Evolutionary conservation across 1,284 basidiomycete genomes (phyloP).

Genomic region (Papiliotrema nemorosa): DNA sequence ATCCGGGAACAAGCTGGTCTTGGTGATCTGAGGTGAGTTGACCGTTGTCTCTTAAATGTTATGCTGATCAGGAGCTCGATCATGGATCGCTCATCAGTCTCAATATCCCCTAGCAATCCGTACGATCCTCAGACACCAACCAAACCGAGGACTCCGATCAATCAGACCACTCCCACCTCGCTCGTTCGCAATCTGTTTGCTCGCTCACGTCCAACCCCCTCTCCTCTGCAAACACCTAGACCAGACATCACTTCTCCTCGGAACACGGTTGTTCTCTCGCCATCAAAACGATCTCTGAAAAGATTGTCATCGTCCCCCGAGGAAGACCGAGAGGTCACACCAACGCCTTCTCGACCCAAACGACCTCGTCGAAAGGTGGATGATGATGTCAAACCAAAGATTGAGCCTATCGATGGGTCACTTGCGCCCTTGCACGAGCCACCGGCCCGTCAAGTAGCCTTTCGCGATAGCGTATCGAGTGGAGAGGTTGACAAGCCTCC

Average conservation of each 20-base stretch:
- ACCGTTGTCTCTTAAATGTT: background rate
- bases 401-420: constrained; percentile 11
- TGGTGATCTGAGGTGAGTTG: constrained; percentile 38
- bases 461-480: too few species aligned
- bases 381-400: constrained; percentile 15
- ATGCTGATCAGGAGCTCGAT: constrained; percentile 24
- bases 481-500: too few species aligned
- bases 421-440: too few species aligned
- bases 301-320: constrained; percentile 12
- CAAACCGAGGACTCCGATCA: constrained; percentile 25
- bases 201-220: constrained; percentile 14
- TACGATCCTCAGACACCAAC: constrained; percentile 26
- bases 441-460: too few species aligned
- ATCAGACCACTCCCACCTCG: constrained; percentile 30
- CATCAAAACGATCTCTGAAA: constrained; percentile 19
- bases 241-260: constrained; percentile 7
- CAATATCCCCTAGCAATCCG: constrained; percentile 19
- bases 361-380: background rate
- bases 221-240: constrained; percentile 18
- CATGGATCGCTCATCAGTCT: constrained; percentile 34
- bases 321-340: constrained; percentile 14
- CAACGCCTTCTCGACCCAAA: constrained; percentile 2
- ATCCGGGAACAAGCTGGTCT: constrained; percentile 38
- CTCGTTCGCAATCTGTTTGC: constrained; percentile 42
- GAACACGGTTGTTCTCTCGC: constrained; percentile 32